Evolutionary conservation across 768 basidiomycete genomes (phyloP).

Genomic region (Thelephora aurantiotincta): DNA sequence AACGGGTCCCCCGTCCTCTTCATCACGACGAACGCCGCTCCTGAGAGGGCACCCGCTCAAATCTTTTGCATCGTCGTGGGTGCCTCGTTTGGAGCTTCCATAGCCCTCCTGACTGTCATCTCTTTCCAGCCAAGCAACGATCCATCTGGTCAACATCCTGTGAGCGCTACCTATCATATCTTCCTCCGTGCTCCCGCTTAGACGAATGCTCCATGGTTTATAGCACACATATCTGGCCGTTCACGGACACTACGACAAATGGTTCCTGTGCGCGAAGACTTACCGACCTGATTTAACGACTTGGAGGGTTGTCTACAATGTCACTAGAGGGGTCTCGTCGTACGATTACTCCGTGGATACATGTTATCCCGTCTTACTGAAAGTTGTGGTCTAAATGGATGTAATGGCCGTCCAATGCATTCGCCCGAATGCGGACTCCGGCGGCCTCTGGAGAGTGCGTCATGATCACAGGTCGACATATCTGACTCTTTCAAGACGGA

Average conservation of each 20-base stretch:
- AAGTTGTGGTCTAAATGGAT: too few species aligned
- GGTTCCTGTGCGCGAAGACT: too few species aligned
- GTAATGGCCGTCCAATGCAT: too few species aligned
- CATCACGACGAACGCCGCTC: constrained; percentile 23
- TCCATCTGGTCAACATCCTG: background rate
- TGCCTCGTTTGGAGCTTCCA: background rate
- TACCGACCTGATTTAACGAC: too few species aligned
- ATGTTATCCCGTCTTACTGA: background rate
- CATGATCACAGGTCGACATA: too few species aligned
- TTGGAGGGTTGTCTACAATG: background rate
- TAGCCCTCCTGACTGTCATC: background rate
- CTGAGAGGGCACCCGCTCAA: constrained; percentile 15
- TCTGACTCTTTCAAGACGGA: too few species aligned
- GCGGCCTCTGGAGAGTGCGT: too few species aligned
- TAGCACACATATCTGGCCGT: background rate
- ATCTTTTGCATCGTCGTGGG: constrained; percentile 22
- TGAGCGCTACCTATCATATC: background rate
- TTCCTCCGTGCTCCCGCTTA: background rate
- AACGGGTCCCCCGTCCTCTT: constrained; percentile 18
- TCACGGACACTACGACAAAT: background rate
- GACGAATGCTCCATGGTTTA: background rate
- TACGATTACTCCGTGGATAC: background rate
- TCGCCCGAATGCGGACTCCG: too few species aligned
- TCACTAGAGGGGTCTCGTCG: background rate
- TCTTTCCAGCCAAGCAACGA: background rate